phyloP scores from a whole-genome alignment of 768 basidiomycete genomes.

The Porphyrellus cyaneotinctus region DNA sequence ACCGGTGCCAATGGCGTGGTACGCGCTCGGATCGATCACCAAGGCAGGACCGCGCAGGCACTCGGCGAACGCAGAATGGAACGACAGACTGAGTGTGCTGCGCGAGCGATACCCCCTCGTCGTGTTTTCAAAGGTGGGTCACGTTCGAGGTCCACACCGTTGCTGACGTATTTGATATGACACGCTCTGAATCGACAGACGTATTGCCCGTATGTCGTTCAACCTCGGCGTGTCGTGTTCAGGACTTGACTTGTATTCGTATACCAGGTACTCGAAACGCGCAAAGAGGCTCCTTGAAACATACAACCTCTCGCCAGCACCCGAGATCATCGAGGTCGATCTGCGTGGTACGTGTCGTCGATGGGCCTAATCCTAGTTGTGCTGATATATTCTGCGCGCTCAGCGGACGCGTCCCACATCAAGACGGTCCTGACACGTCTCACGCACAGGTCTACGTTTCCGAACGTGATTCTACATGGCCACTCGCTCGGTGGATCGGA shows the following conservation, averaged over 20 bases:
- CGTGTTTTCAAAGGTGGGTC: constrained; percentile 75
- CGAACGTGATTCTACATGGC: constrained; percentile 67
- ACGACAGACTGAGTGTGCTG: constrained; percentile 37
- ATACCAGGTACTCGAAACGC: constrained; percentile 26
- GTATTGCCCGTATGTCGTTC: constrained; percentile 60
- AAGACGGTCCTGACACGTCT: constrained; percentile 64
- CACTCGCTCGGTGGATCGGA: constrained; percentile 65
- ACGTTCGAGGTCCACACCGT: background rate
- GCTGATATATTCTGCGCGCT: background rate
- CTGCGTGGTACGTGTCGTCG: constrained; percentile 45
- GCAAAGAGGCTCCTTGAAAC: constrained; percentile 47
- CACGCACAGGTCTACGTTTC: constrained; percentile 67
- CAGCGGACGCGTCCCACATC: constrained; percentile 60
- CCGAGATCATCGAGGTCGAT: constrained; percentile 74
- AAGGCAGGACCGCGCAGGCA: constrained; percentile 16
- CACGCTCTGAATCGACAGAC: constrained; percentile 33
- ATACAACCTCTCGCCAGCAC: constrained; percentile 59
- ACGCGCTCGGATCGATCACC: constrained; percentile 41
- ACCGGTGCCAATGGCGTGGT: constrained; percentile 50
- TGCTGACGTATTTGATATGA: no score
- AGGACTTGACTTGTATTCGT: background rate
- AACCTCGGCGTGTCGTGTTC: background rate
- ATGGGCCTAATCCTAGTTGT: background rate
- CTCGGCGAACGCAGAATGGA: constrained; percentile 25
- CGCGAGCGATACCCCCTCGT: constrained; percentile 57